Evolutionary conservation across 2,329 filamentous ascomycete species (phyloP), one percentile per base, ranked within the genome.

Genomic region (Calonectria naviculata): DNA sequence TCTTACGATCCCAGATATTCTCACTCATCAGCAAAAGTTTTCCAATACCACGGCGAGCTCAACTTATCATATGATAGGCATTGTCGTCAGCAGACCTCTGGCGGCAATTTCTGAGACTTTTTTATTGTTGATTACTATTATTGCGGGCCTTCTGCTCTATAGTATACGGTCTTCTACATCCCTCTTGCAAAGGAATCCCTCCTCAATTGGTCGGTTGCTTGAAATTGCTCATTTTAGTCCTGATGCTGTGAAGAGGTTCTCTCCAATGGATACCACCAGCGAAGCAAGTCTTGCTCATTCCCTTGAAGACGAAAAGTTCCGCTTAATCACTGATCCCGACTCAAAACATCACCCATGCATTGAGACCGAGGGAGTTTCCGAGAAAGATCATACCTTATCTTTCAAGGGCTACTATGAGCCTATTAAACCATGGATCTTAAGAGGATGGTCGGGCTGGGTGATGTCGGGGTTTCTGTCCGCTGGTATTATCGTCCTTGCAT

Each of bases 21-120:
- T 81, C 2, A 54, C 9, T 0, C 77, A 82, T 19, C 28, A 31
- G 0, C 80, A 74, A 0, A 3, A 38, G 0, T 38, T 71, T 0
- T 6, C 62, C 0, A 76, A 79, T 13, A 19, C 4, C 0, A 76
- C 72, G 0, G 80, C 71, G 0, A 52, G 63, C 0, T n/a, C 77
- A 1, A 64, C 80, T 0, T 72, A 76, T 38, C 52, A 41, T 0
- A 44, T 80, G 1, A 67, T 74, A 0, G 84, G 81, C 0, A 75
- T 85, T 0, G 65, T 82, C 0, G 82, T 83, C 3, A 84, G 80
- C 56, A 72, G 84, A 3, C 1, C 70, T 0, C 78, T 83, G 13
- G 80, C 83, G 0, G 77, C 78, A 0, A 36, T 74, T 0, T 73
- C 84, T 0, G 83, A 85, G n/a, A 70, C 44, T 0, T 12, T 84